These are phyloP conservation scores for Stellera chamaejasme DNA, from an alignment of 345 rosid species.

Conservation along the genomic window DNA sequence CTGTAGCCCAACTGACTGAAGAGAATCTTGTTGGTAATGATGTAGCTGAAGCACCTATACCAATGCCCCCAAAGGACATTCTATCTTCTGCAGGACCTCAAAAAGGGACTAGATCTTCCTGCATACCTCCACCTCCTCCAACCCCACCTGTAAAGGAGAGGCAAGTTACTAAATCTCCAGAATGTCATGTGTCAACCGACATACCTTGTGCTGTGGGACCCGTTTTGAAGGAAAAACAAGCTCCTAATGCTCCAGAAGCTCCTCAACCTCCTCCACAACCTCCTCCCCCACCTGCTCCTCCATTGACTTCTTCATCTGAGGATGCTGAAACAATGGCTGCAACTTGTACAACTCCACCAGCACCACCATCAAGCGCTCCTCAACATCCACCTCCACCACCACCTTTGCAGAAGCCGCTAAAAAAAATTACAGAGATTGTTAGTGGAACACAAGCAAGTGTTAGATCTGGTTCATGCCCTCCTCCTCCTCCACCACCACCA, in stretches of 20 bases:
- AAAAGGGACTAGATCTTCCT: background rate
- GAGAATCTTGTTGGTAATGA: background rate
- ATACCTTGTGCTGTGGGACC: conserved; percentile 21
- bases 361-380: conserved; percentile 19
- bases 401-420: no score
- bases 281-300: conserved; percentile 13
- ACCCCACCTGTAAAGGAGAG: conserved; percentile 18
- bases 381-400: conserved; percentile 12
- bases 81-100: background rate
- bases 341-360: conserved; percentile 20
- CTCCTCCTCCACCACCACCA: conserved; percentile 19
- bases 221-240: conserved; percentile 15
- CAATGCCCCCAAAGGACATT: background rate
- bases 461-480: conserved; percentile 11
- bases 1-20: conserved; percentile 11
- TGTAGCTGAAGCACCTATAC: background rate
- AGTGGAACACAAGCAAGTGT: background rate
- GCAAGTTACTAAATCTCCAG: conserved; percentile 5
- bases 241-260: conserved; percentile 14
- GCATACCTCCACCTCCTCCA: conserved; percentile 16
- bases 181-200: conserved; percentile 36
- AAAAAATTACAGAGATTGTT: no score
- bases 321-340: conserved; percentile 17
- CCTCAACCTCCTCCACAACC: conserved; percentile 40
- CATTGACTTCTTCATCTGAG: conserved; percentile 15